Evolutionary conservation across 2,329 filamentous ascomycete genomes (phyloP).

Genomic region (Hypoxylon sp.): DNA sequence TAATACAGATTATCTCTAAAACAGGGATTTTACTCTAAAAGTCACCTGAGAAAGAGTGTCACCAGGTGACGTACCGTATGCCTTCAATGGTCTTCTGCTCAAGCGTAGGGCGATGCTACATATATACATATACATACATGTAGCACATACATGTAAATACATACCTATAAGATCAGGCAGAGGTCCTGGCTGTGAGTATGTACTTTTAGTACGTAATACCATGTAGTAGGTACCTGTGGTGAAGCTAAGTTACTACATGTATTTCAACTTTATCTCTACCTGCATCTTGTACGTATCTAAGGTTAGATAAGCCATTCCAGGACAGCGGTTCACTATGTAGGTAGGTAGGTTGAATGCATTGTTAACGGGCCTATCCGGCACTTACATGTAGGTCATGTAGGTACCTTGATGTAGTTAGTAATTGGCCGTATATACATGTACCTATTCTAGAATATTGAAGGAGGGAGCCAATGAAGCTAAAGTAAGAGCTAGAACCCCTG

Average conservation of each 20-base stretch:
- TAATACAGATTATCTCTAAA: conserved; percentile 20
- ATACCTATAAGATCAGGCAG: too few relatives aligned
- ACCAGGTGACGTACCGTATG: conserved; percentile 40
- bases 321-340: conserved; percentile 21
- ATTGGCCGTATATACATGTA: conserved; percentile 1
- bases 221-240: too few relatives aligned
- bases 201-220: conserved; percentile 1
- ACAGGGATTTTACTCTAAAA: conserved; percentile 8
- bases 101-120: neutral
- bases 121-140: too few relatives aligned
- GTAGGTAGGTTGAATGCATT: conserved; percentile 11
- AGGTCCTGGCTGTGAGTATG: too few relatives aligned
- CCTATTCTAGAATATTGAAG: too few relatives aligned
- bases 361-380: conserved; percentile 15
- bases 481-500: conserved; percentile 18
- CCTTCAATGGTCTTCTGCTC: conserved; percentile 9
- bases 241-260: too few relatives aligned
- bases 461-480: conserved; percentile 16
- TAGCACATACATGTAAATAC: too few relatives aligned
- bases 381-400: conserved; percentile 13
- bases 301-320: conserved; percentile 9
- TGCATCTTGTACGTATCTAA: neutral
- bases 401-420: conserved; percentile 7
- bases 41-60: conserved; percentile 26
- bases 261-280: neutral